Evolutionary conservation across 495 filamentous ascomycete genomes (phyloP), one percentile per base, ranked within the genome.

Genomic region (Neurospora sp.): DNA sequence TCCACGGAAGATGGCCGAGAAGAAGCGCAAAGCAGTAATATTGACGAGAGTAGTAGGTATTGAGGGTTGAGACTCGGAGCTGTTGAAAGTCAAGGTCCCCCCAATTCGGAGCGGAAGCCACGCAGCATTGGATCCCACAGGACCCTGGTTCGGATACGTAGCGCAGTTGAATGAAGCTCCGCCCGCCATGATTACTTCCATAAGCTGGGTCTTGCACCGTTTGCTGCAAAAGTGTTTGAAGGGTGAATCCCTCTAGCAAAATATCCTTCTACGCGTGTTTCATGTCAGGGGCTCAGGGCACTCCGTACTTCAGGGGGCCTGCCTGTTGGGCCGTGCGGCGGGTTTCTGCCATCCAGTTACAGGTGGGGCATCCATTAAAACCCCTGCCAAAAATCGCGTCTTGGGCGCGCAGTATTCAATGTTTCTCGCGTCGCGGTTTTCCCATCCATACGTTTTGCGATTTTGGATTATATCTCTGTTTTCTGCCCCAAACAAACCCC

Each of bases 301-400:
- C 53, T 65, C 53, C 53, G 53, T 14, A 65, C 27, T 65, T 65
- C 53, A 65, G 53, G 53, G 53, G 53, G 12, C 27, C 42, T 71
- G 44, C 27, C 42, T 20, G 42, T 37, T 69, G 35, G 35, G 68
- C 35, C 68, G 31, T 20, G 42, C 40, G 42, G 70, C 41, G 31
- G 35, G 35, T 42, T n/a, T 22, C 31, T 42, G 22, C 39, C 53
- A 71, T 65, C 10, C 53, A 68, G 53, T 22, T 38, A 65, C 70
- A n/a, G 5, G 70, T 41, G 70, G 78, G 71, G 59, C 20, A 59
- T 48, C 73, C 70, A 77, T 80, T 79, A 76, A 80, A 72, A 76
- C 65, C 78, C 78, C 74, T 79, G 78, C 61, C 39, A 27, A 65
- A 46, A 11, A 42, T 71, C 78, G 78, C 74, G 78, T 76, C 69